A percentile compares a stretch with the other conserved stretches of the same genome.
These are phyloP conservation scores for Mycena amicta DNA, from an alignment of 768 basidiomycete species.

Conservation along the genomic window DNA sequence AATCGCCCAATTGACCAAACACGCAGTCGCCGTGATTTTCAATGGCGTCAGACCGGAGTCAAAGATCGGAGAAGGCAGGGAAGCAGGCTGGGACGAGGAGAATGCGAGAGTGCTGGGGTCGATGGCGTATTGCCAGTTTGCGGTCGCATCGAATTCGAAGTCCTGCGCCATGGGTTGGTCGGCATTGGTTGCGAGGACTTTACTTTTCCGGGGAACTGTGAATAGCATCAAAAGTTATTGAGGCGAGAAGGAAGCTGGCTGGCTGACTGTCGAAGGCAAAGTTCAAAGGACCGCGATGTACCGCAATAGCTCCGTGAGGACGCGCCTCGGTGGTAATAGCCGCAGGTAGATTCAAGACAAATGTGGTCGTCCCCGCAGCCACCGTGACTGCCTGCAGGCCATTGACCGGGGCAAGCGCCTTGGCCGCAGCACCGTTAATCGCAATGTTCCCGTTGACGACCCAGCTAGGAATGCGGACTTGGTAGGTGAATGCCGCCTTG, in stretches of 20 bases:
- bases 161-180: constrained; percentile 50
- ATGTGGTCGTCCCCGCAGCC: constrained; percentile 32
- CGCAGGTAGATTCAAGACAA: constrained; percentile 38
- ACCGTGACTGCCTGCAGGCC: constrained; percentile 36
- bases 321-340: constrained; percentile 39
- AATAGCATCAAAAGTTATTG: too few species aligned
- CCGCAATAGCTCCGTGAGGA: constrained; percentile 39
- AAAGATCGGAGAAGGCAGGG: constrained; percentile 33
- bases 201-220: constrained; percentile 34
- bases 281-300: constrained; percentile 43
- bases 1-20: constrained; percentile 35
- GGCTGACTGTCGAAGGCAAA: constrained; percentile 47
- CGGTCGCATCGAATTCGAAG: constrained; percentile 51
- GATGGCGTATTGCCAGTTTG: constrained; percentile 56
- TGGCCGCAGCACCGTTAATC: constrained; percentile 34
- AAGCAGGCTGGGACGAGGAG: constrained; percentile 24
- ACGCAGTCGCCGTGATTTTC: constrained; percentile 37
- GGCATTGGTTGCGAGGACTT: constrained; percentile 43
- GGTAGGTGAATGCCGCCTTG: constrained; percentile 45
- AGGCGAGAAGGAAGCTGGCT: too few species aligned
- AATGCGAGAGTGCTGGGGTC: constrained; percentile 41
- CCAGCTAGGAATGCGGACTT: constrained; percentile 55
- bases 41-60: constrained; percentile 37
- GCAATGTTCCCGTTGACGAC: constrained; percentile 47
- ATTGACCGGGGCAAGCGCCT: constrained; percentile 31